Base-by-base conservation (phyloP, 805 yeast genomes). In the Saturnispora zaruensis region DNA sequence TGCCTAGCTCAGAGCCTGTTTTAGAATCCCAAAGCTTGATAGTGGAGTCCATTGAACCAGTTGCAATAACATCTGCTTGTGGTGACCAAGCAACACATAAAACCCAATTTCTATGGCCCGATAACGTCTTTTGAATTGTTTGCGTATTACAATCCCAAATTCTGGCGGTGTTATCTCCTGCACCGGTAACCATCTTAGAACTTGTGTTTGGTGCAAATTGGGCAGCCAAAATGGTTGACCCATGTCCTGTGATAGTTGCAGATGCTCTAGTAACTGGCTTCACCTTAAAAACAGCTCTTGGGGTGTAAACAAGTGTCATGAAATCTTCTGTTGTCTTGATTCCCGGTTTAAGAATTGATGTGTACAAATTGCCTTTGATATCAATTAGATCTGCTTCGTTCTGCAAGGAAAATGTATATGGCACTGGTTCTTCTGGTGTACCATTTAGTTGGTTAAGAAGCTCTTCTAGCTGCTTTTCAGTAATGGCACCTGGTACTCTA, bases 71-170 rank as follows among this genome's bases (percentile, higher is more conserved):
- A 54, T 81, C 81, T 24, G 96, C 98, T 65, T 87, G 86, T 3
- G 99, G 97, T 20, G 95, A 84, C 83, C 95, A 93, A 2, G 85
- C 72, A 6, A 85, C 96, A 64, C 95, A 84, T 42, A 93, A 70
- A 6, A 93, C 98, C 96, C 97, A 93, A 69, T 90, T 88, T 9
- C 79, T 71, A 61, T 93, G 99, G 1, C 98, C 98, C 5, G 73
- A 61, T 47, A 93, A 69, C 0, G 95, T 87, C 53, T 79, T 76
- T 61, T 82, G 71, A 7, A 96, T 96, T 0, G 99, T 93, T 57
- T 87, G 93, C 0, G 98, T 90, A 59, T 88, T 83, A 66, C 96
- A 86, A 67, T 90, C 97, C 99, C 99, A 93, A 44, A 91, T 78
- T 63, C 98, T 75, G 2, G 98, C 97, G 7, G 98, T 90, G 34